Conservation (phyloP, 2,329 filamentous ascomycete species). For the Fusarium pseudocircinatum region DNA sequence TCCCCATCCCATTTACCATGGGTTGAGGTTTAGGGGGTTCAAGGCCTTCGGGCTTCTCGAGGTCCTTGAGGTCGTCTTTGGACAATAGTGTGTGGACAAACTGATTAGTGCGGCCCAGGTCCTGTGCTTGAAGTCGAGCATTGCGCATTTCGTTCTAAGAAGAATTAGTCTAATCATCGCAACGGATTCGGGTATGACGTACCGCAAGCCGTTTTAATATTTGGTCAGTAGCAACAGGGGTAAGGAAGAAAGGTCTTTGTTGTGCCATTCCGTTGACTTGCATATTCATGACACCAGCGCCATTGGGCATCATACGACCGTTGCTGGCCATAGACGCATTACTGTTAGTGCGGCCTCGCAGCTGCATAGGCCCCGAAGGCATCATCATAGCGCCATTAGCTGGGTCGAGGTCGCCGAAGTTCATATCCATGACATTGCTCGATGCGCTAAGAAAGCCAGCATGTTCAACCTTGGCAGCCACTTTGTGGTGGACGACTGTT, state of each 20-base stretch:
- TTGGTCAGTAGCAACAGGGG: constrained; percentile 91
- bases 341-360: constrained; percentile 75
- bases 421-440: constrained; percentile 85
- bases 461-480: constrained; percentile 95
- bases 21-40: constrained; percentile 59
- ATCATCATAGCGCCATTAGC: constrained; percentile 78
- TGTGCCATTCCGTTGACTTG: constrained; percentile 71
- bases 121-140: constrained; percentile 86
- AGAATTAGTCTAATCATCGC: constrained; percentile 32
- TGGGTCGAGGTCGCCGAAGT: constrained; percentile 90
- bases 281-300: constrained; percentile 52
- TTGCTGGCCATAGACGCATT: constrained; percentile 71
- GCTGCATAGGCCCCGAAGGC: constrained; percentile 73
- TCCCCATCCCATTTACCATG: constrained; percentile 61
- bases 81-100: constrained; percentile 82
- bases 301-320: constrained; percentile 67
- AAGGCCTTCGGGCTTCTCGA: constrained; percentile 60
- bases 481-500: constrained; percentile 98
- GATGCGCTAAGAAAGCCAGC: constrained; percentile 82
- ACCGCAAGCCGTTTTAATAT: constrained; percentile 75
- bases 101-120: constrained; percentile 82
- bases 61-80: constrained; percentile 72
- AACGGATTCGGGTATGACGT: constrained; percentile 19
- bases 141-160: constrained; percentile 87
- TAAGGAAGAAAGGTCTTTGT: constrained; percentile 85